Conservation (phyloP, 202 grass and related monocot genomes). For the Zoysia matrella region DNA sequence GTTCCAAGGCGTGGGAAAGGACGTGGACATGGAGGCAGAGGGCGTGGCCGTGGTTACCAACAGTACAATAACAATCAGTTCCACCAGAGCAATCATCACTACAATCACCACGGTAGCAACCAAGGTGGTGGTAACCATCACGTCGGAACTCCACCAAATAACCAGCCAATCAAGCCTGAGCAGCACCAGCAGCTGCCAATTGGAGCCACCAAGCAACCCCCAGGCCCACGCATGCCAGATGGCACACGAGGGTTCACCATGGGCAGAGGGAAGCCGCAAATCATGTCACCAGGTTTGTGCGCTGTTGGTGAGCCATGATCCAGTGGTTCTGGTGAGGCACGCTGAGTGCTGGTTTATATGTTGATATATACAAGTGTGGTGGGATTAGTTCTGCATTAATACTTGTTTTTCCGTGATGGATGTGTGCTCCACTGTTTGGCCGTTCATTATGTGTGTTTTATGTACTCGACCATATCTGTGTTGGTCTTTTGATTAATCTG, state of each 20-base stretch:
- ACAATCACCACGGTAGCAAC: conserved; percentile 55
- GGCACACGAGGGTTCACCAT: conserved; percentile 52
- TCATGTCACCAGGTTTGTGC: conserved; percentile 9
- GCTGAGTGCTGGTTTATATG: background rate
- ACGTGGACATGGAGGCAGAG: conserved; percentile 56
- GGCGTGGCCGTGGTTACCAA: conserved; percentile 53
- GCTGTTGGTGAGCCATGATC: conserved; percentile 22
- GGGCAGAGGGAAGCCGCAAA: conserved; percentile 52
- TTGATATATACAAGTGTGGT: conserved; percentile 17
- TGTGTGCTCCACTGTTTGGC: background rate
- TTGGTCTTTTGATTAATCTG: background rate
- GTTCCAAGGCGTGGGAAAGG: conserved; percentile 49
- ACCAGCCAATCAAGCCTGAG: conserved; percentile 48
- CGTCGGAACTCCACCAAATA: conserved; percentile 51
- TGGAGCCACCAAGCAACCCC: conserved; percentile 59
- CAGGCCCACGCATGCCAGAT: conserved; percentile 83
- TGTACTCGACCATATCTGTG: background rate
- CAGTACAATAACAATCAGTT: conserved; percentile 53
- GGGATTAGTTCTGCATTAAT: background rate
- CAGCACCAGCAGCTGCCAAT: conserved; percentile 38
- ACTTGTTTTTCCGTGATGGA: background rate
- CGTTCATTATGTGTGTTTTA: background rate
- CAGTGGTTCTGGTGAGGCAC: background rate
- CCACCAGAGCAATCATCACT: conserved; percentile 50
- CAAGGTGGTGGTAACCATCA: conserved; percentile 25